Evolutionary conservation across 1,284 basidiomycete genomes (phyloP).

Genomic region (Pseudozyma hubeiensis): DNA sequence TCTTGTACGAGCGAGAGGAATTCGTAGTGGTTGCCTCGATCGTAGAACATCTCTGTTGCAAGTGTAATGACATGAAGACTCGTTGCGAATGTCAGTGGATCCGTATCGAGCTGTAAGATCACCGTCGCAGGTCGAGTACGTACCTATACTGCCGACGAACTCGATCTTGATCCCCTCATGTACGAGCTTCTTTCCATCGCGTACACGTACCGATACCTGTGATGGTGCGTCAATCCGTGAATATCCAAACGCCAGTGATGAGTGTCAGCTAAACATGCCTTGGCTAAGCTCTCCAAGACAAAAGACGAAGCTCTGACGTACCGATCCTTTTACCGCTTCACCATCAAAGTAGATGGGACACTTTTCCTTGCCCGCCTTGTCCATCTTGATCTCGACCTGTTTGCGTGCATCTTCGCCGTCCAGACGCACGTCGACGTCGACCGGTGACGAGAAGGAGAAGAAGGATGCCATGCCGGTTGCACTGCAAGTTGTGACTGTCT

Average conservation of each 20-base stretch:
- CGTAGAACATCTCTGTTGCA: slow-evolving; percentile 87
- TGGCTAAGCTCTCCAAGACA: background rate
- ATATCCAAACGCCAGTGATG: background rate
- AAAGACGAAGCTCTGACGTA: slow-evolving; percentile 70
- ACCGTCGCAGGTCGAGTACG: slow-evolving; percentile 56
- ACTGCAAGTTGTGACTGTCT: too few species aligned
- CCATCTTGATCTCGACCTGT: slow-evolving; percentile 74
- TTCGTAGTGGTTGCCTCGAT: slow-evolving; percentile 96
- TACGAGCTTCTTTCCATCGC: slow-evolving; percentile 92
- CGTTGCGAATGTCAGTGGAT: background rate
- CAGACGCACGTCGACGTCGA: slow-evolving; percentile 90
- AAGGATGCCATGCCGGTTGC: slow-evolving; percentile 79
- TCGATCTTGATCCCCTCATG: slow-evolving; percentile 99
- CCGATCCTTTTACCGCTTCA: slow-evolving; percentile 87
- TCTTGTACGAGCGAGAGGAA: slow-evolving; percentile 96
- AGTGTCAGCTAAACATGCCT: background rate
- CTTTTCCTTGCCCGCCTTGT: slow-evolving; percentile 82
- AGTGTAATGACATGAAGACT: fast-evolving
- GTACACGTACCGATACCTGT: slow-evolving; percentile 85
- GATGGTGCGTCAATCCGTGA: background rate
- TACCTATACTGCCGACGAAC: slow-evolving; percentile 95
- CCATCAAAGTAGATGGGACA: slow-evolving; percentile 97
- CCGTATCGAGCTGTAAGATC: too few species aligned
- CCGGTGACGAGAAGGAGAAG: slow-evolving; percentile 85
- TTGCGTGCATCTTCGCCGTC: slow-evolving; percentile 84